Evolutionary conservation across 139 green algal genomes (phyloP).

Genomic region (Coccomyxa sp.): DNA sequence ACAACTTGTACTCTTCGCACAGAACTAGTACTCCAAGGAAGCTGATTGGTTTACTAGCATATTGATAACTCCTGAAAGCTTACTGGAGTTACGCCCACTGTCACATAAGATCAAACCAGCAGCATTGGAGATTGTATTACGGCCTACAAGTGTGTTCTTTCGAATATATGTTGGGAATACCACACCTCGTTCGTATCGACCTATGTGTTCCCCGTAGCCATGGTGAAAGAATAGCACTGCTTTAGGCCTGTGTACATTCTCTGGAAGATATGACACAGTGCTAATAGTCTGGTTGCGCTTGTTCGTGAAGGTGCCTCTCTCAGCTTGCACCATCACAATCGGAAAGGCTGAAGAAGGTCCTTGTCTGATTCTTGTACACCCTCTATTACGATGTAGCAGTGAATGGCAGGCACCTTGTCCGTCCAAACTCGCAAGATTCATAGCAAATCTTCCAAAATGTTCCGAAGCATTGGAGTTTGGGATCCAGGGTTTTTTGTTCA

Average conservation of each 20-base stretch:
- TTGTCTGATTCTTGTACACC: no score
- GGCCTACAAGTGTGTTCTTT: neutral
- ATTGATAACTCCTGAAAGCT: neutral
- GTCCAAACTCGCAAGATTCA: no score
- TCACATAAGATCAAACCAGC: neutral
- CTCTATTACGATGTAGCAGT: no score
- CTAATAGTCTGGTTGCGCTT: neutral
- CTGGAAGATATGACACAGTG: neutral
- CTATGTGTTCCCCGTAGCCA: constrained; percentile 44
- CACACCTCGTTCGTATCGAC: constrained; percentile 35
- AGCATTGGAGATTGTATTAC: neutral
- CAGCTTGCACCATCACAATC: neutral
- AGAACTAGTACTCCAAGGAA: neutral
- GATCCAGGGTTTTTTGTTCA: no score
- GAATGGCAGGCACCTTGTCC: no score
- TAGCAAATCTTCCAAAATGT: no score
- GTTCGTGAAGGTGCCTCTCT: neutral
- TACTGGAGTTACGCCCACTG: neutral
- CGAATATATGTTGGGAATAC: neutral
- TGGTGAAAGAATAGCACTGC: neutral
- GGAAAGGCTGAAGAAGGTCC: neutral
- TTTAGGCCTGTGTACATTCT: neutral
- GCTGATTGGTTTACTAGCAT: neutral
- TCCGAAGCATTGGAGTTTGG: no score
- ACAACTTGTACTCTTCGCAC: neutral